Conservation (phyloP, 1,284 basidiomycete genomes). For the Ceratobasidium sp. region DNA sequence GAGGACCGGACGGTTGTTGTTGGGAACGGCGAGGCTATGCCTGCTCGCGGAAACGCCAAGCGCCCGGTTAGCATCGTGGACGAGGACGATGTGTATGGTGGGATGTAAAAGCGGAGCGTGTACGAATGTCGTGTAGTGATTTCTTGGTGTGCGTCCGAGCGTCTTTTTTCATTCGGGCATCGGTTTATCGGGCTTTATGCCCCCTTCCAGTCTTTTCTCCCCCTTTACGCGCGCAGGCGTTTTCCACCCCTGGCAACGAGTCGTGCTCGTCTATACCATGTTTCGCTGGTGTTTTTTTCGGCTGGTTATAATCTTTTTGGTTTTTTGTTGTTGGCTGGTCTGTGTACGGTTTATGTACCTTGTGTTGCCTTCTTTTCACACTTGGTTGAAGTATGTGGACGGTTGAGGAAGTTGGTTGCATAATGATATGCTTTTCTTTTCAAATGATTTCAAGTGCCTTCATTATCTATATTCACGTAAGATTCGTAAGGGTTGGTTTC, state of each 20-base stretch:
- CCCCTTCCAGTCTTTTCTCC: not conserved
- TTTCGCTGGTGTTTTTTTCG: not conserved
- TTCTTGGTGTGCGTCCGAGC: slow-evolving; percentile 16
- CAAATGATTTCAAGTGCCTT: too few relatives aligned
- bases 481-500: too few relatives aligned
- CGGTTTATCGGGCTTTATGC: not conserved
- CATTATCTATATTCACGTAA: too few relatives aligned
- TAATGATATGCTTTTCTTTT: not conserved
- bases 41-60: not conserved
- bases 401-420: not conserved
- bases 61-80: slow-evolving; percentile 43
- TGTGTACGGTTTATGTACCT: slow-evolving; percentile 30
- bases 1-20: slow-evolving; percentile 31
- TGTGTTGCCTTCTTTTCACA: not conserved
- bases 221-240: slow-evolving; percentile 9
- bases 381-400: slow-evolving; percentile 29
- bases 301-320: not conserved
- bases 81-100: slow-evolving; percentile 46
- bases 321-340: slow-evolving; percentile 20
- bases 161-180: not conserved
- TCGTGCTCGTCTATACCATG: slow-evolving; percentile 26
- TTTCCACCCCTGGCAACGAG: slow-evolving; percentile 1
- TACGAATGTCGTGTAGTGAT: slow-evolving; percentile 15
- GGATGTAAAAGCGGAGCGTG: slow-evolving; percentile 37
- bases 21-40: slow-evolving; percentile 24